phyloP scores from a whole-genome alignment of 2,329 filamentous ascomycete species.

The Coniochaeta sp. region DNA sequence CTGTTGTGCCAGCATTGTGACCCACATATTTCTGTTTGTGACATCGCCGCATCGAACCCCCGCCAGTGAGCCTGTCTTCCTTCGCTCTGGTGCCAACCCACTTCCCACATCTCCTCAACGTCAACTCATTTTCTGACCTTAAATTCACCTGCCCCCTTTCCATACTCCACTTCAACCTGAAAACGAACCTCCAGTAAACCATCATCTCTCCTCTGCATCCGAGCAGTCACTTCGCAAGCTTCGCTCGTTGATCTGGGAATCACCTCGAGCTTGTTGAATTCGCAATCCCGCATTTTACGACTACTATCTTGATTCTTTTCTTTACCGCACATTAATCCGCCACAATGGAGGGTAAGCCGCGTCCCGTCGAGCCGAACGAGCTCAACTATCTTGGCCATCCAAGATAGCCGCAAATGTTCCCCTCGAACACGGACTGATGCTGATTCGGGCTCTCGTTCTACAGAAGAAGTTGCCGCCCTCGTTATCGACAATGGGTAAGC shows the following conservation, averaged over 20 bases:
- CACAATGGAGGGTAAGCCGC: conserved; percentile 48
- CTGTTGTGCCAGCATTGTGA: background rate
- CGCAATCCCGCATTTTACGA: conserved; percentile 13
- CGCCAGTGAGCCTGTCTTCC: conserved; percentile 10
- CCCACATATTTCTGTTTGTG: conserved; percentile 4
- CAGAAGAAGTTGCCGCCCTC: conserved; percentile 99
- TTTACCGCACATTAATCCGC: conserved; percentile 33
- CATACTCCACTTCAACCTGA: conserved; percentile 24
- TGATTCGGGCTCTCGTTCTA: conserved; percentile 34
- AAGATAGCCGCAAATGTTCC: background rate
- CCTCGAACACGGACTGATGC: conserved; percentile 19
- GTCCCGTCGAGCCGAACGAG: conserved; percentile 2
- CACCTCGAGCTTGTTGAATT: conserved; percentile 23
- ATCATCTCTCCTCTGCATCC: conserved; percentile 2
- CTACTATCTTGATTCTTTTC: conserved; percentile 20
- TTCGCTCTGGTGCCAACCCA: conserved; percentile 13
- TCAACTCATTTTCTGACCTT: conserved; percentile 24
- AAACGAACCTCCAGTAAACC: conserved; percentile 13
- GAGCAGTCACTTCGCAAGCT: conserved; percentile 22
- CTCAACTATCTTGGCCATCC: conserved; percentile 5
- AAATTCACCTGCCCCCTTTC: conserved; percentile 29
- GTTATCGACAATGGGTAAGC: conserved; percentile 99
- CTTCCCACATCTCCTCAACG: conserved; percentile 13
- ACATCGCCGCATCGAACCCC: conserved; percentile 13
- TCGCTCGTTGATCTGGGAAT: conserved; percentile 26